Evolutionary conservation across 202 grass and related monocot species (phyloP), one percentile per base, ranked within the genome.

Genomic region (Digitaria exilis): DNA sequence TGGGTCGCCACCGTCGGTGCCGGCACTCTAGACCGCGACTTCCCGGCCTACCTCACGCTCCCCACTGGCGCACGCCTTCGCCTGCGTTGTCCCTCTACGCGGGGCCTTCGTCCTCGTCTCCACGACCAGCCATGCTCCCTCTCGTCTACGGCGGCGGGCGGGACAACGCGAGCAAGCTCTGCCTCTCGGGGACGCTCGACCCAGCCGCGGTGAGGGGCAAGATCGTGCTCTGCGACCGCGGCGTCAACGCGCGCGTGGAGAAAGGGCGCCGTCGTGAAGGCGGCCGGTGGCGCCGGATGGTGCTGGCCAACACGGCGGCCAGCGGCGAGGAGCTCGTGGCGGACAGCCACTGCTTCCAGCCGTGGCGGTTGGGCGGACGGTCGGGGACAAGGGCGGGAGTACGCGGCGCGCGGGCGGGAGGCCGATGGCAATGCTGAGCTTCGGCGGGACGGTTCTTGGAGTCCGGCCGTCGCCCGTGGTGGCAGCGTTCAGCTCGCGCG

Each of bases 401-500:
- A 98, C 64, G 89, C 87, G 15, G 44, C 63, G 8, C 81, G 64
- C 19, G 81, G 80, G 69, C 50, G 76, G 68, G 15, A 85, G 81
- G 60, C 87, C 89, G 14, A 89, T 84, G 88, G 96, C 83, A n/a
- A 88, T 79, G 65, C 84, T 98, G 71, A 94, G 85, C 74, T 98
- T 98, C 76, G 85, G 91, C 29, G 96, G 96, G 24, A 98, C 96
- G 39, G 85, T 93, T 45, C 89, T 98, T 6, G 93, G 93, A 19
- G 74, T 98, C n/a, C 91, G 81, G 24, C 93, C 96, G 13, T 93
- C 96, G 2, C 96, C 96, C 1, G 89, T 96, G 43, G 96, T 94
- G 78, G 96, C 93, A 0, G 96, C 96, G 19, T 98, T 98, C 88
- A 98, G 96, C 82, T 98, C 96, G 16, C 90, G 96, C n/a, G 96